Percentiles rank a stretch among this genome's conserved stretches.
Conservation (phyloP, 805 yeast species). For the Clavispora santaluciae region DNA sequence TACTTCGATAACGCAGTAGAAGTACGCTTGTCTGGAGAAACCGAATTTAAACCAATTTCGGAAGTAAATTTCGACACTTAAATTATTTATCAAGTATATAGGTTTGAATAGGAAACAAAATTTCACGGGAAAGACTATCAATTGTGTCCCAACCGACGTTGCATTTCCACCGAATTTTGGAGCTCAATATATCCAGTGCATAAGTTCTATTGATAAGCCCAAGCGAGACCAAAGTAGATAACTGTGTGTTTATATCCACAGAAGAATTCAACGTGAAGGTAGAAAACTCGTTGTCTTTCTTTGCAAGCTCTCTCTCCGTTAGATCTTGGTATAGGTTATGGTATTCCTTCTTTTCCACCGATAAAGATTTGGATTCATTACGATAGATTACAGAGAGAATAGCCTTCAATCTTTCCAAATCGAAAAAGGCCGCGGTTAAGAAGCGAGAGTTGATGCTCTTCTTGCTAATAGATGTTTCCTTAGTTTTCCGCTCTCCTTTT, state of each 20-base stretch:
- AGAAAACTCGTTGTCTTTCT: conserved; percentile 29
- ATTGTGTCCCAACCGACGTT: conserved; percentile 67
- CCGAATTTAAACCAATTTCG: conserved; percentile 22
- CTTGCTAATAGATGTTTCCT: conserved; percentile 24
- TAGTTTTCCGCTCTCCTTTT: conserved; percentile 36
- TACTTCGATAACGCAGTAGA: conserved; percentile 46
- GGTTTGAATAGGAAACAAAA: conserved; percentile 61
- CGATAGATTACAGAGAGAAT: conserved; percentile 68
- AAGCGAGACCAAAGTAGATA: conserved; percentile 55
- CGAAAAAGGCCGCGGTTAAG: conserved; percentile 69
- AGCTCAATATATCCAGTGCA: conserved; percentile 53
- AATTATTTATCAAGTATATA: conserved; percentile 34
- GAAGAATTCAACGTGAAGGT: conserved; percentile 36
- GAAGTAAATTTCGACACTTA: conserved; percentile 17
- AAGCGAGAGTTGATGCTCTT: conserved; percentile 54
- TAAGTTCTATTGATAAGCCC: conserved; percentile 44
- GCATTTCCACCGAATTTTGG: conserved; percentile 73
- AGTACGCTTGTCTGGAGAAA: conserved; percentile 30
- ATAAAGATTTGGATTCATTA: conserved; percentile 28
- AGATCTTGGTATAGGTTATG: conserved; percentile 23
- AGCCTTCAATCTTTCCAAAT: conserved; percentile 74
- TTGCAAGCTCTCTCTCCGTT: conserved; percentile 31
- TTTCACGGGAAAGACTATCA: conserved; percentile 54
- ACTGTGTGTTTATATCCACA: conserved; percentile 48
- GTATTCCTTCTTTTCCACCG: conserved; percentile 18